These are phyloP conservation scores for Solanum rostratum DNA, from an alignment of 257 asterid species.

Conservation along the genomic window DNA sequence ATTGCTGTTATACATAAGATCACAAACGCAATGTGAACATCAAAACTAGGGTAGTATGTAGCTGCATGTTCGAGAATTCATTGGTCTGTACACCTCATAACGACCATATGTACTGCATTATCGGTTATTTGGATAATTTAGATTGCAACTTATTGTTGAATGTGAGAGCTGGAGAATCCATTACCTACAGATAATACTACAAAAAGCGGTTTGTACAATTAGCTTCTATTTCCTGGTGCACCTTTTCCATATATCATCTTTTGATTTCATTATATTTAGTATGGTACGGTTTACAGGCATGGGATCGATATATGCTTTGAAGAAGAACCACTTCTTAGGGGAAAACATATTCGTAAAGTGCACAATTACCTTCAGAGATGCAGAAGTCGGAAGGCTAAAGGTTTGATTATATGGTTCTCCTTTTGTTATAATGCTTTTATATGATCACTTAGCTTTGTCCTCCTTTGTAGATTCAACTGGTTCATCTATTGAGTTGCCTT, in stretches of 20 bases:
- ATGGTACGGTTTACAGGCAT: slow-evolving; percentile 33
- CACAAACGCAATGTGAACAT: slow-evolving; percentile 23
- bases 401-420: slow-evolving; percentile 13
- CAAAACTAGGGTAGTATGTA: slow-evolving; percentile 37
- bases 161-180: slow-evolving; percentile 17
- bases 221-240: background rate
- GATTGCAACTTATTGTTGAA: slow-evolving; percentile 34
- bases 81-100: slow-evolving; percentile 70
- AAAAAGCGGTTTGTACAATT: slow-evolving; percentile 27
- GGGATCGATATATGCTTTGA: slow-evolving; percentile 32
- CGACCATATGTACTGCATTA: slow-evolving; percentile 32
- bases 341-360: slow-evolving; percentile 26
- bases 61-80: slow-evolving; percentile 51
- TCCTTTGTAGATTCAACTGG: slow-evolving; percentile 32
- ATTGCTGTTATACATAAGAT: slow-evolving; percentile 5
- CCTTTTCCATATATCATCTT: background rate
- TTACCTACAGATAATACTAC: slow-evolving; percentile 41
- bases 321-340: slow-evolving; percentile 38
- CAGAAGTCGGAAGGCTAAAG: slow-evolving; percentile 30
- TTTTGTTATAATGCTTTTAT: background rate
- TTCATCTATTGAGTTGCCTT: slow-evolving; percentile 56
- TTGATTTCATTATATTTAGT: background rate
- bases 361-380: slow-evolving; percentile 49
- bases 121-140: slow-evolving; percentile 27
- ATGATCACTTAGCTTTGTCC: background rate